These are phyloP conservation scores for Kodamaea restingae DNA, from an alignment of 805 yeast species.

Conservation along the genomic window DNA sequence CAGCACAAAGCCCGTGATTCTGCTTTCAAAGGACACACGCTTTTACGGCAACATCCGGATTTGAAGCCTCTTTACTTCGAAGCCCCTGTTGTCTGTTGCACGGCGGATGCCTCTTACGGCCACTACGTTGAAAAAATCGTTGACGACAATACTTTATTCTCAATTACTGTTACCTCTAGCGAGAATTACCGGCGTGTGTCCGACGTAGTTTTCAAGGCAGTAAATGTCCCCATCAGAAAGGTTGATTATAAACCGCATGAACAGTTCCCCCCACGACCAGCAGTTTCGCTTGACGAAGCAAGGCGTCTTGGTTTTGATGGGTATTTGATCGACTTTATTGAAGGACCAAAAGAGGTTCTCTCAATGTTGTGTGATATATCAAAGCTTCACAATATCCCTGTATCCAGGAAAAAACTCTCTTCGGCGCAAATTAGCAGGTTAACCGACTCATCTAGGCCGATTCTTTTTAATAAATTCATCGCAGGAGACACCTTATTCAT, in stretches of 20 bases:
- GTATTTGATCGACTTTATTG: slow-evolving; percentile 62
- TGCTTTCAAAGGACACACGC: slow-evolving; percentile 32
- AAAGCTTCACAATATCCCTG: slow-evolving; percentile 56
- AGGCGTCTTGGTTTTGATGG: slow-evolving; percentile 70
- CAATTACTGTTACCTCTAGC: slow-evolving; percentile 59
- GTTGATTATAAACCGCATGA: background rate
- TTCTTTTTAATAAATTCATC: slow-evolving; percentile 53
- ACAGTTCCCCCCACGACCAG: slow-evolving; percentile 14
- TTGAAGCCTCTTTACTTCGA: slow-evolving; percentile 51
- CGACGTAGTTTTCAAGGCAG: slow-evolving; percentile 28
- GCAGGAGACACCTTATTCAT: slow-evolving; percentile 53
- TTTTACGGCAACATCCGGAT: slow-evolving; percentile 37
- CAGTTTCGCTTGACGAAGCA: slow-evolving; percentile 31
- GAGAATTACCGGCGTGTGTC: slow-evolving; percentile 48
- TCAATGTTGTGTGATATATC: slow-evolving; percentile 61
- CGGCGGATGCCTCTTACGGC: slow-evolving; percentile 47
- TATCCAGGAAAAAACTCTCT: slow-evolving; percentile 45
- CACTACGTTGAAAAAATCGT: slow-evolving; percentile 56
- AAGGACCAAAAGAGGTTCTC: slow-evolving; percentile 70
- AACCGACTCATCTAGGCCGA: slow-evolving; percentile 34
- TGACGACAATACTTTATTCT: slow-evolving; percentile 48
- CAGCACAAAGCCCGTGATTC: slow-evolving; percentile 27
- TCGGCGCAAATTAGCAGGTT: slow-evolving; percentile 36
- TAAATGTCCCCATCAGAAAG: slow-evolving; percentile 54
- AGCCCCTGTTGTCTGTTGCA: slow-evolving; percentile 70